Percentiles rank a stretch among this genome's conserved stretches.
phyloP scores from a whole-genome alignment of 2,329 filamentous ascomycete species.

The Calonectria montana region DNA sequence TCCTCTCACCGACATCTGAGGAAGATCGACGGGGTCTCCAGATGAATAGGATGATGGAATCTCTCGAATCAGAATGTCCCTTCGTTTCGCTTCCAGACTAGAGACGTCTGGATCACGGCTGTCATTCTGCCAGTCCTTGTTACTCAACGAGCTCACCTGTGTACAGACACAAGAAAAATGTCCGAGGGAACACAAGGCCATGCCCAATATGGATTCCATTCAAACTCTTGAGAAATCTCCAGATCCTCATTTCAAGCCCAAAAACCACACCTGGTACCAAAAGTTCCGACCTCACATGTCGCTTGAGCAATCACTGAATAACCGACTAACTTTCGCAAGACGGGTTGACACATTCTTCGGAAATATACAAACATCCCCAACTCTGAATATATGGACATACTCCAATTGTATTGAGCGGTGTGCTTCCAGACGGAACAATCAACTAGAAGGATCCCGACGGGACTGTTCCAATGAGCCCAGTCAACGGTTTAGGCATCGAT shows the following conservation, averaged over 20 bases:
- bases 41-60: conserved; percentile 28
- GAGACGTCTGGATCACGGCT: conserved; percentile 27
- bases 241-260: conserved; percentile 10
- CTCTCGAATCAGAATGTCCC: conserved; percentile 1
- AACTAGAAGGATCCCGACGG: conserved; percentile 22
- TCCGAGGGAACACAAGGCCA: conserved; percentile 50
- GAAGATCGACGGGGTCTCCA: conserved; percentile 30
- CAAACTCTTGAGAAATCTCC: conserved; percentile 24
- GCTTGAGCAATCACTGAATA: conserved; percentile 18
- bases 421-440: conserved; percentile 9
- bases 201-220: conserved; percentile 34
- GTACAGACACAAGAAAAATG: conserved; percentile 55
- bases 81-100: conserved; percentile 10
- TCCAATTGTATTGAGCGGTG: neutral
- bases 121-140: conserved; percentile 42
- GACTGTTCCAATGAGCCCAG: conserved; percentile 33
- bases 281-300: conserved; percentile 21
- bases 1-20: conserved; percentile 21
- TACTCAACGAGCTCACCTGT: conserved; percentile 50
- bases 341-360: neutral
- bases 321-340: neutral
- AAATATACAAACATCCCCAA: conserved; percentile 12
- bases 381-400: neutral
- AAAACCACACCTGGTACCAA: conserved; percentile 19
- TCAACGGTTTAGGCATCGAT: conserved; percentile 34